Evolutionary conservation across 2,329 filamentous ascomycete genomes (phyloP).

Genomic region (Mycosphaerella sp.): DNA sequence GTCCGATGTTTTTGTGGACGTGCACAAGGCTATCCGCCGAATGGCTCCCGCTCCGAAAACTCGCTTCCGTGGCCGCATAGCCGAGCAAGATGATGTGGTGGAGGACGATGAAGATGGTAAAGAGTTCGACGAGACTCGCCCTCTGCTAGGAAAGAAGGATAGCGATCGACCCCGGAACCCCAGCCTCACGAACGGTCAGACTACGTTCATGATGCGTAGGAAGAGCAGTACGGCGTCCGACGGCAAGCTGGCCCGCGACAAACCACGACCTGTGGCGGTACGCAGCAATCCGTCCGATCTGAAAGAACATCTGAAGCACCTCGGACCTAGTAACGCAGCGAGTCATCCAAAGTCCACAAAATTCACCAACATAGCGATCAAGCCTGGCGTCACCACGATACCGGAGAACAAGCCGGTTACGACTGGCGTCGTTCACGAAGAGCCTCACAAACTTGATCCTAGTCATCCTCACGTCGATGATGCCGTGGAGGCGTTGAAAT

Average conservation of each 20-base stretch:
- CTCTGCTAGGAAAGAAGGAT: constrained; percentile 24
- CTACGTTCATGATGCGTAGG: constrained; percentile 42
- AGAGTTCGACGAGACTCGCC: constrained; percentile 27
- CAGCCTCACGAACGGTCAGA: constrained; percentile 34
- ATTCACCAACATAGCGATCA: constrained; percentile 59
- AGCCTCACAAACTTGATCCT: constrained; percentile 2
- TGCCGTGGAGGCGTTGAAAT: constrained; percentile 13
- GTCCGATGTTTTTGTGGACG: constrained; percentile 95
- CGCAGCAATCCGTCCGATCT: constrained; percentile 50
- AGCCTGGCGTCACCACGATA: constrained; percentile 47
- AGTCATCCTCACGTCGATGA: constrained; percentile 7
- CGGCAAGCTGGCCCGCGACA: constrained; percentile 16
- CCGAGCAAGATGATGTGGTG: constrained; percentile 10
- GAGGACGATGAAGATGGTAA: constrained; percentile 23
- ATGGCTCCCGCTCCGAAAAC: constrained; percentile 77
- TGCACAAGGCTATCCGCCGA: constrained; percentile 94
- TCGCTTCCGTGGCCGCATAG: constrained; percentile 21
- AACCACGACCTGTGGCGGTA: constrained; percentile 35
- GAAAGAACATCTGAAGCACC: constrained; percentile 54
- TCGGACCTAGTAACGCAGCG: constrained; percentile 59
- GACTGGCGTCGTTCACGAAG: constrained; percentile 8
- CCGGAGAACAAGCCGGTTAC: constrained; percentile 34
- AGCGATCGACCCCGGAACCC: constrained; percentile 22
- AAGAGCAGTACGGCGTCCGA: constrained; percentile 40
- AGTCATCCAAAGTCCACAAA: constrained; percentile 55